Conservation (phyloP, 306 rosid genomes). For the Cucurbita ficifolia region DNA sequence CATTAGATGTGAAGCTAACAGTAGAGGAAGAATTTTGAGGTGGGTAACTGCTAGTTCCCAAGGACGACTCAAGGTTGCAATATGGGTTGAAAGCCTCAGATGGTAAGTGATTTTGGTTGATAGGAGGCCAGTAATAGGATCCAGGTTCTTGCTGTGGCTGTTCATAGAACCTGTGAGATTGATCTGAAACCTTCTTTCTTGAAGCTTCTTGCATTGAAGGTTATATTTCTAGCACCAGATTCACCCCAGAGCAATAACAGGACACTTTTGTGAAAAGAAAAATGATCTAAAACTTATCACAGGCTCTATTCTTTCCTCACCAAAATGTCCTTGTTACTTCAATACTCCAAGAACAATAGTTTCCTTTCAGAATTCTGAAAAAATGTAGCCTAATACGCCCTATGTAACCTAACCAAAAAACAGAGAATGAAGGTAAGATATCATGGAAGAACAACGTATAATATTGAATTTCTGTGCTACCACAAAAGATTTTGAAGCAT, state of each 20-base stretch:
- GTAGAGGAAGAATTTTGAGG: conserved; percentile 51
- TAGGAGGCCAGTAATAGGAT: conserved; percentile 23
- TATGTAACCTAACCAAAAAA: background rate
- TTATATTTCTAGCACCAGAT: background rate
- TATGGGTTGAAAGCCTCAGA: conserved; percentile 22
- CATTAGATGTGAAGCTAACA: conserved; percentile 35
- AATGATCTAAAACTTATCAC: conserved; percentile 1
- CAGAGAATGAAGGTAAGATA: background rate
- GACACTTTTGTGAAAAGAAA: conserved; percentile 2
- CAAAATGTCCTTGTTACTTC: background rate
- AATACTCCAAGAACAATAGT: background rate
- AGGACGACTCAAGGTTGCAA: conserved; percentile 48
- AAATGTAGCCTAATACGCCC: background rate
- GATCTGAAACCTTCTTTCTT: conserved; percentile 22
- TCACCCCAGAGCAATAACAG: conserved; percentile 5
- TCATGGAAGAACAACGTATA: background rate
- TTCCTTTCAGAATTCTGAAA: background rate
- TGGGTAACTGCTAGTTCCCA: conserved; percentile 32
- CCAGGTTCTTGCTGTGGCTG: conserved; percentile 34
- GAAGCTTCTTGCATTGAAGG: conserved; percentile 36
- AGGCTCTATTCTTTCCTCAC: background rate
- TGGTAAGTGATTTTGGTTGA: conserved; percentile 24
- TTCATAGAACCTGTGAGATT: conserved; percentile 23
- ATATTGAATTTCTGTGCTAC: background rate
- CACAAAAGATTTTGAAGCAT: background rate